Conservation (phyloP, 306 rosid genomes). For the Quercus berberidifolia region DNA sequence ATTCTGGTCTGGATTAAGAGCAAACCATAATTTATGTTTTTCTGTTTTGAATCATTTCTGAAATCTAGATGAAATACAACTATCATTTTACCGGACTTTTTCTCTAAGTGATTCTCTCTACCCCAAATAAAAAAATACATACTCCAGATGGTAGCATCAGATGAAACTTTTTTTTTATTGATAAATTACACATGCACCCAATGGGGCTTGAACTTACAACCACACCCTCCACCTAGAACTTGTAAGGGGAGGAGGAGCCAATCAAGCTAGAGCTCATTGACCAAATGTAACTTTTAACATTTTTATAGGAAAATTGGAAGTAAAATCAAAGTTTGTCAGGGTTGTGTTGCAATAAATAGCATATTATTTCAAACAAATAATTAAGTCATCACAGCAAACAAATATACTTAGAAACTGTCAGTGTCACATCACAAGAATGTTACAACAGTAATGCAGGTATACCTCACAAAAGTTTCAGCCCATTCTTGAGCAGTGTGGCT, state of each 20-base stretch:
- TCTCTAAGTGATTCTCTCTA: neutral
- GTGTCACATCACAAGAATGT: neutral
- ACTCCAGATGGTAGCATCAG: neutral
- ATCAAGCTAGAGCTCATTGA: too few species aligned
- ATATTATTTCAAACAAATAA: neutral
- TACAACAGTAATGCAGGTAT: slow-evolving; percentile 9
- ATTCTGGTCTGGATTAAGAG: neutral
- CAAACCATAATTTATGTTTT: neutral
- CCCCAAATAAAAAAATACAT: neutral
- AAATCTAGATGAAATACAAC: neutral
- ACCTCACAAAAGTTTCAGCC: slow-evolving; percentile 98
- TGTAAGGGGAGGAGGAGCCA: too few species aligned
- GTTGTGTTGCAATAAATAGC: neutral
- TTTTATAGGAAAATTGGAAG: neutral
- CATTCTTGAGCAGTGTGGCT: slow-evolving; percentile 97
- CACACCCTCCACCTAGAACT: too few species aligned
- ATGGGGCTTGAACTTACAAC: too few species aligned
- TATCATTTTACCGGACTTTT: neutral
- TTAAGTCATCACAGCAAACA: neutral
- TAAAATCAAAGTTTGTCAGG: neutral
- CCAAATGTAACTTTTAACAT: neutral
- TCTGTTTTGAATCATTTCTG: neutral
- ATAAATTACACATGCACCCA: too few species aligned
- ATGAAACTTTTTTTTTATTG: neutral
- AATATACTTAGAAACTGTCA: neutral